A percentile compares a stretch with the other conserved stretches of the same genome.
Conservation (phyloP, 2,329 filamentous ascomycete species). For the Neonectria faginata region DNA sequence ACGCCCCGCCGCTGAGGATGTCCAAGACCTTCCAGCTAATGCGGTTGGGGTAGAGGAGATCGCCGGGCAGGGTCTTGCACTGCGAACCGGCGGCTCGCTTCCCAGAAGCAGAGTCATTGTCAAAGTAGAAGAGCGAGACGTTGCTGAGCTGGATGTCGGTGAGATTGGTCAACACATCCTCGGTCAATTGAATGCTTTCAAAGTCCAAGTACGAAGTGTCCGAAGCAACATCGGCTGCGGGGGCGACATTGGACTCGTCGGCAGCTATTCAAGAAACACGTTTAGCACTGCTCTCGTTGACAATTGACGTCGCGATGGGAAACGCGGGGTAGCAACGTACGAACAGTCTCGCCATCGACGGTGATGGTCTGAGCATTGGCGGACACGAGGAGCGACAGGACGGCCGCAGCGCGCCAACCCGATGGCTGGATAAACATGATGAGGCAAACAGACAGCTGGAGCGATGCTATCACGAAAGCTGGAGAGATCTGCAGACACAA, state of each 20-base stretch:
- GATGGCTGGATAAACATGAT: constrained; percentile 23
- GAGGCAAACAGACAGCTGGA: constrained; percentile 5
- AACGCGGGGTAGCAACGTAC: constrained; percentile 25
- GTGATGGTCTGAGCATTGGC: constrained; percentile 40
- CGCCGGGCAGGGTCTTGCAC: constrained; percentile 50
- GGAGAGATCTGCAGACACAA: not conserved
- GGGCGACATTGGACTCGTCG: constrained; percentile 37
- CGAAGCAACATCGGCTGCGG: constrained; percentile 33
- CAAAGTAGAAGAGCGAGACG: constrained; percentile 49
- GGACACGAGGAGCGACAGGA: constrained; percentile 21
- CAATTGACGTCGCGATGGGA: not conserved
- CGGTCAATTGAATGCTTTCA: constrained; percentile 49
- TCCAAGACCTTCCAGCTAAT: constrained; percentile 50
- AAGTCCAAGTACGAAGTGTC: constrained; percentile 8
- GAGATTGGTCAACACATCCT: constrained; percentile 47
- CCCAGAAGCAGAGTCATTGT: constrained; percentile 32
- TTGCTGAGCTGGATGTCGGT: constrained; percentile 43
- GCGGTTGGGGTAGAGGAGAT: constrained; percentile 44
- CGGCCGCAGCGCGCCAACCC: constrained; percentile 19
- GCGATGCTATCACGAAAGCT: constrained; percentile 4
- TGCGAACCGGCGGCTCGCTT: constrained; percentile 31
- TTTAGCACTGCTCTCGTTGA: not conserved
- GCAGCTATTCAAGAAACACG: constrained; percentile 27
- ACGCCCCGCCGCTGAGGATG: constrained; percentile 46
- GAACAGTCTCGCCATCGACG: constrained; percentile 35